Percentiles rank a stretch among this genome's conserved stretches.
These are phyloP conservation scores for Omphalotus olearius DNA, from an alignment of 1,284 basidiomycete species.

Conservation along the genomic window DNA sequence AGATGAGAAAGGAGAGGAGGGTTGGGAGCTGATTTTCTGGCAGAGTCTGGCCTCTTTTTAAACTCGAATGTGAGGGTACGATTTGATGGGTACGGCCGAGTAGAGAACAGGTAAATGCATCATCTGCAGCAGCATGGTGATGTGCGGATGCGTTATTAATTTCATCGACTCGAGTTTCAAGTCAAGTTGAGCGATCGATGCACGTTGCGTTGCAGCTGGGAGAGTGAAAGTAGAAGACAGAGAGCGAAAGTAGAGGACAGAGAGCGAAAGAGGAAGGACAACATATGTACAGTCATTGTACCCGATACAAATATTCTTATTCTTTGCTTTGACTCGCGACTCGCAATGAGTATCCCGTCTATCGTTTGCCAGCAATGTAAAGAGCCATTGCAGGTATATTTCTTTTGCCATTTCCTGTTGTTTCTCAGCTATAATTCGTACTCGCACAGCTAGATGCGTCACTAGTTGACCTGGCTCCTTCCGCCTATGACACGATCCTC, in stretches of 20 bases:
- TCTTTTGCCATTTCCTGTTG: background rate
- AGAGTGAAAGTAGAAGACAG: background rate
- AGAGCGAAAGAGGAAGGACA: background rate
- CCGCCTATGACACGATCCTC: constrained; percentile 82
- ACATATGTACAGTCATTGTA: too few species aligned
- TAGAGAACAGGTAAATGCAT: too few species aligned
- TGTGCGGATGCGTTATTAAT: too few species aligned
- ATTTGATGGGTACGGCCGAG: too few species aligned
- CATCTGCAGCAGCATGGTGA: too few species aligned
- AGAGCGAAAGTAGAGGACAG: background rate
- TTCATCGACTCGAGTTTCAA: too few species aligned
- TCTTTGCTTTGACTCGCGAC: background rate
- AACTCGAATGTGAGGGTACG: too few species aligned
- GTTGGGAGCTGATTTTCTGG: too few species aligned
- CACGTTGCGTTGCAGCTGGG: background rate
- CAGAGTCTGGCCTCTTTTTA: too few species aligned
- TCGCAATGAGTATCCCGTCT: constrained; percentile 7
- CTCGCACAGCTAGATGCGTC: constrained; percentile 72
- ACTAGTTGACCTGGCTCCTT: constrained; percentile 77
- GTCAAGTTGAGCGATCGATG: too few species aligned
- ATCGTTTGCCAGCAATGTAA: constrained; percentile 83
- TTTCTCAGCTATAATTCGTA: constrained; percentile 18
- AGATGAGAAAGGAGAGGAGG: too few species aligned
- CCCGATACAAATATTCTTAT: background rate
- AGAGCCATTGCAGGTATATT: constrained; percentile 72